phyloP scores from a whole-genome alignment of 2,329 filamentous ascomycete genomes.

The Diplodia corticola region DNA sequence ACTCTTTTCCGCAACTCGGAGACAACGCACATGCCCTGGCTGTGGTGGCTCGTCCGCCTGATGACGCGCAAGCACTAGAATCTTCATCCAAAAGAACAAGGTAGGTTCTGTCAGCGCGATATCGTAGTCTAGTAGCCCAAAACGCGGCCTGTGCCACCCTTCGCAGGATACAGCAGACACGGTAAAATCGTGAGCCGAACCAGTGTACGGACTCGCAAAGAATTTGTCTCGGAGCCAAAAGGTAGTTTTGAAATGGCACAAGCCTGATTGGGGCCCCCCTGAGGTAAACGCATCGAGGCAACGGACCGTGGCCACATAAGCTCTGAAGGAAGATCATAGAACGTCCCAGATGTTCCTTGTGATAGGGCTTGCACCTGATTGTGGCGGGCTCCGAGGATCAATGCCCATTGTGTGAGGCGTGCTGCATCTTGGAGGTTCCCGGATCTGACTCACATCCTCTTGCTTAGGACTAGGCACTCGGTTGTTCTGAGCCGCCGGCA shows the following conservation, averaged over 20 bases:
- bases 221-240: not conserved
- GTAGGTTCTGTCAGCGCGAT: not conserved
- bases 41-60: not conserved
- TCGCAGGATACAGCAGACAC: not conserved
- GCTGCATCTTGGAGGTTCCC: slow-evolving; percentile 51
- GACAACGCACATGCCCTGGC: not conserved
- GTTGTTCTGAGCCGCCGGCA: slow-evolving; percentile 36
- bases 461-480: slow-evolving; percentile 35
- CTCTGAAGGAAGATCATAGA: slow-evolving; percentile 47
- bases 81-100: slow-evolving; percentile 3
- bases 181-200: too few relatives aligned
- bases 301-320: not conserved
- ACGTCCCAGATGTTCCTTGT: slow-evolving; percentile 76
- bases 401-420: slow-evolving; percentile 6
- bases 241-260: not conserved
- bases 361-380: slow-evolving; percentile 72
- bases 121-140: not conserved
- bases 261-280: too few relatives aligned
- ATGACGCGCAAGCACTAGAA: not conserved
- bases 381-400: slow-evolving; percentile 74
- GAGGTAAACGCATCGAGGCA: not conserved
- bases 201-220: not conserved
- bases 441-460: slow-evolving; percentile 33
- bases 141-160: not conserved
- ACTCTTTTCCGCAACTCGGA: not conserved